Base-by-base conservation (phyloP, 352 stramenopile species). In the Phytopythium vexans region DNA sequence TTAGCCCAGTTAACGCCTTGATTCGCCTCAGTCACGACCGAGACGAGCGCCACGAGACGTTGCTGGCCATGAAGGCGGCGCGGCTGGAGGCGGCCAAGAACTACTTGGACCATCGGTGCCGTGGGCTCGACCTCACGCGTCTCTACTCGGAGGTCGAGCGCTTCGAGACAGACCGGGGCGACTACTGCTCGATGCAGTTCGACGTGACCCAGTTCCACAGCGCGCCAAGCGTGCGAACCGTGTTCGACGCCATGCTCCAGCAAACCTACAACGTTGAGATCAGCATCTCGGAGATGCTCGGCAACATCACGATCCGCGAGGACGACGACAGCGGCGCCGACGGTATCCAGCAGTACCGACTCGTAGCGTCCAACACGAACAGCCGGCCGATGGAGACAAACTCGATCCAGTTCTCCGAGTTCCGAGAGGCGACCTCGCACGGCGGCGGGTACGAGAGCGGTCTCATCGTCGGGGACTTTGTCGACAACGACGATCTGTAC, bases 221-320 rank as follows among this genome's bases (percentile, higher is more conserved):
- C 8, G 44, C 49, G 0, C 15, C 16, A 0, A 77, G 57, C 35
- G 57, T 82, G 4, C 56, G 59, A 6, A 51, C 58, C 1, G 72
- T 79, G 35, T 78, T 72, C 41, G 72, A 82, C 11, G 58, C 60
- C 4, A 56, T 74, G 7, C 51, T 71, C 3, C 69, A 68, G 40
- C 65, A 73, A 38, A 61, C 66, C 16, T 55, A 58, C 27, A 78
- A 82, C 39, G 67, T 79, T 10, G 68, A 82, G 49, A 78, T 82
- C 66, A 66, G 53, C 49, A 69, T 78, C 47, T 77, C 68, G 27
- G 72, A 82, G 40, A 52, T 66, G 32, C 47, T 79, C 32, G 69
- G 66, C 12, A 74, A 62, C 43, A 72, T 79, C 31, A 79, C 68
- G 21, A 64, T 81, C 35, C 66, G 71, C n/a, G 68, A 78, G 36